Percentiles rank a stretch among this genome's conserved stretches.
These are phyloP conservation scores for Aspergillus sp. DNA, from an alignment of 2,329 filamentous ascomycete genomes.

Conservation along the genomic window DNA sequence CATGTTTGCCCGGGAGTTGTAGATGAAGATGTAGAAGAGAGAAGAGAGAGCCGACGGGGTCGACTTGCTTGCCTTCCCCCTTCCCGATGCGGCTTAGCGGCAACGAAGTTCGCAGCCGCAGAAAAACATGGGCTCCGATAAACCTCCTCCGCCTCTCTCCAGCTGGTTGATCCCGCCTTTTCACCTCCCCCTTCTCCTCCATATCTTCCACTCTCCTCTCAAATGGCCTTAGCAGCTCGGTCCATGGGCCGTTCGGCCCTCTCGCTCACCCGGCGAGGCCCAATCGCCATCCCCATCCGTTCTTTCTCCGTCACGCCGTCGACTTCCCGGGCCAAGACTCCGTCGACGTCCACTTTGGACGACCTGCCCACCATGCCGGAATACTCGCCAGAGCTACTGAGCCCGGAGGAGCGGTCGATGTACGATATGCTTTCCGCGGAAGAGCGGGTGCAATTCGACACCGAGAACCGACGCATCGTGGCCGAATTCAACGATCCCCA, in stretches of 20 bases:
- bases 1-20: neutral
- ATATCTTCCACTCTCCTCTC: slow-evolving; percentile 18
- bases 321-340: slow-evolving; percentile 23
- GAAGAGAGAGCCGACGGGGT: neutral
- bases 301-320: slow-evolving; percentile 37
- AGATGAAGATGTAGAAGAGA: neutral
- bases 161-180: slow-evolving; percentile 1
- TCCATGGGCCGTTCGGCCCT: slow-evolving; percentile 39
- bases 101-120: slow-evolving; percentile 17
- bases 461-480: slow-evolving; percentile 35
- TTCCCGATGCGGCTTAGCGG: slow-evolving; percentile 24
- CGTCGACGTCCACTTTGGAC: neutral
- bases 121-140: slow-evolving; percentile 18
- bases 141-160: slow-evolving; percentile 22
- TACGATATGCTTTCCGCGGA: slow-evolving; percentile 41
- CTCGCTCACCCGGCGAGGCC: slow-evolving; percentile 32
- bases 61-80: neutral
- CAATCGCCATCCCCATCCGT: slow-evolving; percentile 24
- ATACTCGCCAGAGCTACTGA: slow-evolving; percentile 37
- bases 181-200: neutral
- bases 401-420: slow-evolving; percentile 35
- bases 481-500: slow-evolving; percentile 38
- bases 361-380: slow-evolving; percentile 29
- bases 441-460: slow-evolving; percentile 37
- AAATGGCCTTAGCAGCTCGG: slow-evolving; percentile 42